These are phyloP conservation scores for Phyllosticta capitalensis DNA, from an alignment of 2,329 filamentous ascomycete genomes.

Conservation along the genomic window DNA sequence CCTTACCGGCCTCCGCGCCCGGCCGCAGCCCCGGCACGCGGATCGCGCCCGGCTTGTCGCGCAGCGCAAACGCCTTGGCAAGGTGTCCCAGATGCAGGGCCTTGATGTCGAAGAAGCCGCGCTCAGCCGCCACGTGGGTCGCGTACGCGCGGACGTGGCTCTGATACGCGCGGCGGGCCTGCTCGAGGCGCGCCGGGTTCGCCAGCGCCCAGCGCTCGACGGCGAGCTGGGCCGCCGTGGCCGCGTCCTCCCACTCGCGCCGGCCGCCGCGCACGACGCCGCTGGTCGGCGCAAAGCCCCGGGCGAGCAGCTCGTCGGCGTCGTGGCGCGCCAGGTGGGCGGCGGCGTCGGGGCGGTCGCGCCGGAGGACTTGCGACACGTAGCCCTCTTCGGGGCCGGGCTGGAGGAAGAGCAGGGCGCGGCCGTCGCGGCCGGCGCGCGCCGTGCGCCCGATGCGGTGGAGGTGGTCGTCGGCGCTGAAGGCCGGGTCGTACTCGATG, in stretches of 20 bases:
- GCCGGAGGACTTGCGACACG: slow-evolving; percentile 45
- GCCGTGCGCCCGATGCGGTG: slow-evolving; percentile 93
- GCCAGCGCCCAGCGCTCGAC: slow-evolving; percentile 57
- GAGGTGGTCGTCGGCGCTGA: slow-evolving; percentile 85
- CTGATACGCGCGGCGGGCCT: slow-evolving; percentile 77
- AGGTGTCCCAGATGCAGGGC: slow-evolving; percentile 84
- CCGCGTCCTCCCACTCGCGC: slow-evolving; percentile 53
- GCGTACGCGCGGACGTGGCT: slow-evolving; percentile 92
- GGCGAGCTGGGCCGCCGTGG: slow-evolving; percentile 59
- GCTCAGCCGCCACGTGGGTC: slow-evolving; percentile 79
- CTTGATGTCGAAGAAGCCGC: slow-evolving; percentile 83
- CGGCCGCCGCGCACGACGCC: slow-evolving; percentile 13
- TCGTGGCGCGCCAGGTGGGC: slow-evolving; percentile 46
- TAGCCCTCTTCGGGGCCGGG: slow-evolving; percentile 91
- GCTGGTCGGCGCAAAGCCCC: slow-evolving; percentile 43
- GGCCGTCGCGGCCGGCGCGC: slow-evolving; percentile 78
- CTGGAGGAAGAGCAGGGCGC: slow-evolving; percentile 80
- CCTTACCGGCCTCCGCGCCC: slow-evolving; percentile 23
- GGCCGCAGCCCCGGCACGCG: slow-evolving; percentile 37
- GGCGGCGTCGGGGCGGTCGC: background rate
- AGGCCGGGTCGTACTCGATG: slow-evolving; percentile 92
- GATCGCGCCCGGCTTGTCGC: slow-evolving; percentile 82
- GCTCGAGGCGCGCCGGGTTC: slow-evolving; percentile 61
- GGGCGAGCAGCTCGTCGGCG: slow-evolving; percentile 57
- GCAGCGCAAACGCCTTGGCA: slow-evolving; percentile 83